These are phyloP conservation scores for Brasilioporus rufonigricans DNA, from an alignment of 768 basidiomycete species.

Conservation along the genomic window DNA sequence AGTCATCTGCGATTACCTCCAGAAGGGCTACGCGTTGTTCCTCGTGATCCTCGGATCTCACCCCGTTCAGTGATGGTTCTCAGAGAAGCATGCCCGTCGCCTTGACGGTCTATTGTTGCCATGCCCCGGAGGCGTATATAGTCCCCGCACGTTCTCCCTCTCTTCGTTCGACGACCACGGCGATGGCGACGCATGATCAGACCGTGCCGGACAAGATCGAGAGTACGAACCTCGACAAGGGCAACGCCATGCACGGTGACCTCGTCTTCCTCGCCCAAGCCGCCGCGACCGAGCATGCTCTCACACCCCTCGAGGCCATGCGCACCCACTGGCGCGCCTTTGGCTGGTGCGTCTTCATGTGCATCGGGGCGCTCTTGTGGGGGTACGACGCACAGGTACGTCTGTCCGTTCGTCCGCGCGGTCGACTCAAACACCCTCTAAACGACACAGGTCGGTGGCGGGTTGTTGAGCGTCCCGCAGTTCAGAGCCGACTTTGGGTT, in stretches of 20 bases:
- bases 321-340: constrained; percentile 25
- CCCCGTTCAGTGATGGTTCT: too few species aligned
- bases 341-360: constrained; percentile 26
- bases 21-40: too few species aligned
- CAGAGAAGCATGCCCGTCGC: too few species aligned
- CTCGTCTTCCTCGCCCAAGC: constrained; percentile 22
- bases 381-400: constrained; percentile 26
- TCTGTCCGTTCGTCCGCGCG: background rate
- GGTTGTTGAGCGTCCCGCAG: constrained; percentile 20
- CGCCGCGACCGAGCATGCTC: constrained; percentile 21
- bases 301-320: constrained; percentile 20
- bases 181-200: background rate
- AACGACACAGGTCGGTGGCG: constrained; percentile 16
- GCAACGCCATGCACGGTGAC: constrained; percentile 1
- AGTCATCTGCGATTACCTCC: too few species aligned
- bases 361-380: constrained; percentile 3
- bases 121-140: too few species aligned
- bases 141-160: too few species aligned
- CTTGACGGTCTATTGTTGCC: too few species aligned
- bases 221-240: constrained; percentile 9
- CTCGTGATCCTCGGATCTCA: too few species aligned
- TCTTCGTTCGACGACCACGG: too few species aligned
- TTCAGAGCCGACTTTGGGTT: constrained; percentile 29
- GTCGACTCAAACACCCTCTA: background rate
- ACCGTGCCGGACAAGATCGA: constrained; percentile 9